These are phyloP conservation scores for Paramecium biaurelia DNA, from an alignment of 73 alveolate genomes.

Conservation along the genomic window DNA sequence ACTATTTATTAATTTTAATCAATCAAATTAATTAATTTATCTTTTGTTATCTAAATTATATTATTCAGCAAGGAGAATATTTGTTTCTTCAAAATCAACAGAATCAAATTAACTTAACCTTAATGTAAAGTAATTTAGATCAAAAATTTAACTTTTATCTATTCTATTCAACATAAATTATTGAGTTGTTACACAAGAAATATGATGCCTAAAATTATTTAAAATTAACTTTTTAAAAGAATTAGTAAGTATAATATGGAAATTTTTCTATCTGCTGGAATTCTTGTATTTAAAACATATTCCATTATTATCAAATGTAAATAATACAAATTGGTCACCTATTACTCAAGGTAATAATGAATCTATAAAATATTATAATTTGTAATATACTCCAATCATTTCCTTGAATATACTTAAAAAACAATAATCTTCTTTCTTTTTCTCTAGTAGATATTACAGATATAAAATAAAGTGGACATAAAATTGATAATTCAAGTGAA, in stretches of 20 bases:
- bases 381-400: constrained; percentile 18
- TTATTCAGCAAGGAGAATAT: not conserved
- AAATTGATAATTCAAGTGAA: not conserved
- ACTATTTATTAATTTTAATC: not conserved
- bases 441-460: not conserved
- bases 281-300: not conserved
- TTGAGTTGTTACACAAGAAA: not conserved
- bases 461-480: not conserved
- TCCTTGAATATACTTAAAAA: not conserved
- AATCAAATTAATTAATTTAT: not conserved
- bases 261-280: not conserved
- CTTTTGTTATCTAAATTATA: not conserved
- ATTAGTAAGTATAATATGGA: not conserved
- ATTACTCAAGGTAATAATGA: not conserved
- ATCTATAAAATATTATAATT: not conserved
- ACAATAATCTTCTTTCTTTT: not conserved
- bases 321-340: not conserved
- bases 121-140: not conserved
- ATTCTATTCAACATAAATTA: not conserved
- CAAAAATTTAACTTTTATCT: not conserved
- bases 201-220: not conserved
- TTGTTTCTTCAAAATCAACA: not conserved
- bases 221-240: not conserved
- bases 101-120: not conserved
- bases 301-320: not conserved